These are phyloP conservation scores for Heritiera fomes DNA, from an alignment of 345 rosid genomes.

Conservation along the genomic window DNA sequence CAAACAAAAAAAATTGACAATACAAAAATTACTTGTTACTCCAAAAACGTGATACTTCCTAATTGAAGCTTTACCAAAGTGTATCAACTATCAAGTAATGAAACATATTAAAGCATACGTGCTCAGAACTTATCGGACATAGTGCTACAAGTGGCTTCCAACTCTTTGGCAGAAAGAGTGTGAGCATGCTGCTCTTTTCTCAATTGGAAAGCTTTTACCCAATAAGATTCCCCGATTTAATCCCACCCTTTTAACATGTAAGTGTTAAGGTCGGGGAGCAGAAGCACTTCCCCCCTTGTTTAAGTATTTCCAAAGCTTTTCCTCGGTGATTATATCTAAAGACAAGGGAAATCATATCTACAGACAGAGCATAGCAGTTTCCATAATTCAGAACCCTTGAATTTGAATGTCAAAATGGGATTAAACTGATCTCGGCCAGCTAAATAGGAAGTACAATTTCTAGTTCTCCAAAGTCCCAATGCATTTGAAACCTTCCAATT, in stretches of 20 bases:
- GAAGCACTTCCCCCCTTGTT: neutral
- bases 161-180: neutral
- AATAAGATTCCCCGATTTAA: constrained; percentile 4
- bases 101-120: neutral
- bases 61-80: neutral
- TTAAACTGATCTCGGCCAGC: neutral
- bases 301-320: neutral
- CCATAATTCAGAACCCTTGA: neutral
- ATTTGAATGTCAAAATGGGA: constrained; percentile 2
- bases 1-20: constrained; percentile 9
- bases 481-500: neutral
- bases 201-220: neutral
- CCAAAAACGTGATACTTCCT: neutral
- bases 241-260: neutral
- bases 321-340: constrained; percentile 4
- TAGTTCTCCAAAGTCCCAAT: neutral
- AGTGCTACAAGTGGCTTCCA: neutral
- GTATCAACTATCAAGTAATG: neutral
- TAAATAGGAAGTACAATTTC: neutral
- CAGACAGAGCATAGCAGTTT: neutral
- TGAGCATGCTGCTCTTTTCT: neutral
- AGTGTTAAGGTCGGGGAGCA: neutral
- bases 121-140: neutral
- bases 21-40: neutral
- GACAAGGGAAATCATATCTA: neutral